Conservation (phyloP, 1,284 basidiomycete species). For the Trichosporon coremiiforme region DNA sequence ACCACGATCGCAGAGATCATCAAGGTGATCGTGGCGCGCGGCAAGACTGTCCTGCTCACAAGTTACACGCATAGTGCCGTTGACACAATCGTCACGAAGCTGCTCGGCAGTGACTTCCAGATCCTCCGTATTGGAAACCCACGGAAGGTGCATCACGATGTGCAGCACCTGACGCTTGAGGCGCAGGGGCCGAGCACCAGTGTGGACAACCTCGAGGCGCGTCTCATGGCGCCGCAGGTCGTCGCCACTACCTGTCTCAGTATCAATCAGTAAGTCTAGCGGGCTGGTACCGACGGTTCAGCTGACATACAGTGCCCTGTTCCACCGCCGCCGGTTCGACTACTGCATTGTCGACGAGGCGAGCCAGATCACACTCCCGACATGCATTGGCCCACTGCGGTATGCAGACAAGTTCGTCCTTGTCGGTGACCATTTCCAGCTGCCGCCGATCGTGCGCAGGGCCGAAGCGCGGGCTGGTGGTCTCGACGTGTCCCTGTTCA, state of each 20-base stretch:
- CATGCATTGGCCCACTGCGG: constrained; percentile 88
- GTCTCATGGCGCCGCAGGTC: constrained; percentile 81
- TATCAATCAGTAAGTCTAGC: constrained; percentile 76
- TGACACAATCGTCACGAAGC: constrained; percentile 87
- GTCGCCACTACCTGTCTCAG: constrained; percentile 94
- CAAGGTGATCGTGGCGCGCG: constrained; percentile 70
- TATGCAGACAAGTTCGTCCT: constrained; percentile 89
- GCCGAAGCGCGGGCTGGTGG: constrained; percentile 77
- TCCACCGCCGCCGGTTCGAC: constrained; percentile 82
- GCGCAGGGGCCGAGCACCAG: constrained; percentile 63
- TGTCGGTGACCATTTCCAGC: constrained; percentile 95
- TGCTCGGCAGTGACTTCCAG: constrained; percentile 67
- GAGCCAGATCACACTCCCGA: constrained; percentile 94
- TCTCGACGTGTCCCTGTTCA: constrained; percentile 86
- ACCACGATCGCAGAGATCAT: constrained; percentile 91
- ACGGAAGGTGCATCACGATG: constrained; percentile 84
- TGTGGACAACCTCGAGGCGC: constrained; percentile 74
- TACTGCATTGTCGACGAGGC: constrained; percentile 99
- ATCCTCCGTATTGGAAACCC: constrained; percentile 85
- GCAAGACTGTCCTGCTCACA: constrained; percentile 84
- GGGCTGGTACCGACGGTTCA: too few species aligned
- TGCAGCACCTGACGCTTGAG: constrained; percentile 70
- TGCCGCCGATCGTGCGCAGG: constrained; percentile 88
- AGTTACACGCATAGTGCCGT: constrained; percentile 98
- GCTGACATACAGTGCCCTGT: constrained; percentile 68